Conservation (phyloP, 2,329 filamentous ascomycete genomes). For the Xylariomycetidae sp. region DNA sequence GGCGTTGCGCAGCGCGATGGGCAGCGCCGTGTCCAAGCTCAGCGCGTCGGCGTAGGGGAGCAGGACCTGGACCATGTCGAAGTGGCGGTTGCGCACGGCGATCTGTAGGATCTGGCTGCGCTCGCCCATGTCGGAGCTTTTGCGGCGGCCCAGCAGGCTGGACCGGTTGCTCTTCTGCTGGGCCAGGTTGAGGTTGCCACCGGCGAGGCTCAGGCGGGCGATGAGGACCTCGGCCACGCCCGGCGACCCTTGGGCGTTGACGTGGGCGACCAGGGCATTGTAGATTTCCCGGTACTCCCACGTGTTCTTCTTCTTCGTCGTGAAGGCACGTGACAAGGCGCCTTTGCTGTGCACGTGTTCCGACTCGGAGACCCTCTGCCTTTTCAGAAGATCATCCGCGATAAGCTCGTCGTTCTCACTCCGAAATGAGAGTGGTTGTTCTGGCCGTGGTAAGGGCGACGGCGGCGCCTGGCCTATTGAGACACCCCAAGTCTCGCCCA, state of each 20-base stretch:
- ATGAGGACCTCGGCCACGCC: conserved; percentile 53
- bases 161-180: conserved; percentile 40
- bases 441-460: conserved; percentile 35
- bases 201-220: conserved; percentile 40
- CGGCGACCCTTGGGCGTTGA: conserved; percentile 42
- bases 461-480: conserved; percentile 32
- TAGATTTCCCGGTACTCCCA: conserved; percentile 50
- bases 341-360: conserved; percentile 32
- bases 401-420: conserved; percentile 42
- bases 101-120: conserved; percentile 44
- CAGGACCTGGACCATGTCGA: conserved; percentile 48
- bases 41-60: conserved; percentile 46
- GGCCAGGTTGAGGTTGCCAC: conserved; percentile 44
- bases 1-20: conserved; percentile 39
- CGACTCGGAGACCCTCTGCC: conserved; percentile 30
- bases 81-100: conserved; percentile 43
- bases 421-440: conserved; percentile 36
- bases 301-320: conserved; percentile 41
- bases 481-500: conserved; percentile 47
- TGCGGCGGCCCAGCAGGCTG: conserved; percentile 41
- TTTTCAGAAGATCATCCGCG: conserved; percentile 50
- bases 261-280: conserved; percentile 42
- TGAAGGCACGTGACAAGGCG: conserved; percentile 37
- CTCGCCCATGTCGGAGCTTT: conserved; percentile 44
- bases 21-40: conserved; percentile 44